Conservation (phyloP, 306 rosid species). For the Pyrus communis region DNA sequence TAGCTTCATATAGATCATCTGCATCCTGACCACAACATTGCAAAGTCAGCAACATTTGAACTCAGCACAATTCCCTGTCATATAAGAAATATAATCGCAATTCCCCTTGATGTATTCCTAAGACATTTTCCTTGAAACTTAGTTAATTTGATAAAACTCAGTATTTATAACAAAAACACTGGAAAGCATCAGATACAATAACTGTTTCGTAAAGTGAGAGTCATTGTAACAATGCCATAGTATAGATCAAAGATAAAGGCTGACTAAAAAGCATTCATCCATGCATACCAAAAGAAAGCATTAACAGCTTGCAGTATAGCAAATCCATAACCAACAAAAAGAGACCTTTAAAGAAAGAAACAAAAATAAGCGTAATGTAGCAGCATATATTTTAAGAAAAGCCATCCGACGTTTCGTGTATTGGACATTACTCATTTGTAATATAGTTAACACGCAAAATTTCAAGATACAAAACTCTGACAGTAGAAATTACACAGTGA, state of each 20-base stretch:
- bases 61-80: constrained; percentile 67
- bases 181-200: constrained; percentile 5
- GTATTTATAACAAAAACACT: background rate
- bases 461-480: constrained; percentile 1
- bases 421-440: background rate
- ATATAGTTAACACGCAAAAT: background rate
- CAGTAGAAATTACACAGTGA: background rate
- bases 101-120: constrained; percentile 47
- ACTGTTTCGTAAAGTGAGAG: background rate
- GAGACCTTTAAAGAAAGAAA: background rate
- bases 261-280: background rate
- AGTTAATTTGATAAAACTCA: background rate
- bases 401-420: background rate
- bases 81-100: constrained; percentile 43
- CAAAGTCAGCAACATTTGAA: constrained; percentile 73
- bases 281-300: background rate
- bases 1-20: constrained; percentile 73
- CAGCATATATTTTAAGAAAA: background rate
- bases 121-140: constrained; percentile 23
- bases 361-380: background rate
- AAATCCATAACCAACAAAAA: background rate
- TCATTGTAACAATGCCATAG: background rate
- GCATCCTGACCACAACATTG: constrained; percentile 97
- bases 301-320: background rate
- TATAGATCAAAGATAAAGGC: background rate